Evolutionary conservation across 139 green algal genomes (phyloP), one percentile per base, ranked within the genome.

Genomic region (Diplosphaera chodatii): DNA sequence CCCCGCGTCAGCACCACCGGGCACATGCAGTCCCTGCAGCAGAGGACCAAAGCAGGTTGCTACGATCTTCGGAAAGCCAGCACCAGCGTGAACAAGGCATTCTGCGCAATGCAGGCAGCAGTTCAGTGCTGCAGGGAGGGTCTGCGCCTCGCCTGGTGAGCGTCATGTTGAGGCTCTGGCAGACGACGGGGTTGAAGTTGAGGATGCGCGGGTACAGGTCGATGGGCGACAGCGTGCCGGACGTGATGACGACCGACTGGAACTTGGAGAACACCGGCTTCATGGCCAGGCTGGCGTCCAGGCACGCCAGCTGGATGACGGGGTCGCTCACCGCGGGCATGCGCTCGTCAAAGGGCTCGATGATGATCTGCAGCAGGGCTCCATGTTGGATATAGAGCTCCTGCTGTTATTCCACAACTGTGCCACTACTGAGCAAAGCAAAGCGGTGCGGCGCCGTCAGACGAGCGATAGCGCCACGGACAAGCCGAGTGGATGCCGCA

Each of bases 201-300:
- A 99, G 87, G 69, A 99, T 95, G 75, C 83, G 84, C 1, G 95
- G 95, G 86, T 99, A 99, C 40, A 99, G 87, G 71, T 98, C 89
- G 40, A 99, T 96, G 68, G 96, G 96, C 37, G 77, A 91, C 40
- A 99, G 89, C 3, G 96, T 99, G 71, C 96, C 95, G 32, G 79
- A 92, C 37, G 96, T 99, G 85, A 99, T 98, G 71, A 99, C 87
- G 28, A 98, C 95, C 1, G 75, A 88, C 83, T 97, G 91, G 81
- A 95, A 99, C 64, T 92, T 92, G 25, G 85, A 76, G 73, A 99
- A 97, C 20, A 98, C 89, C 2, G 96, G 94, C 62, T 84, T 83
- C 83, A 99, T 95, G 25, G 96, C 96, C 69, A 99, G 84, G 40
- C 80, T 92, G 48, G 96, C 93, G 78, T 99, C 95, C 80, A 99